These are phyloP conservation scores for Pythium myriotylum DNA, from an alignment of 352 stramenopile genomes.

Conservation along the genomic window DNA sequence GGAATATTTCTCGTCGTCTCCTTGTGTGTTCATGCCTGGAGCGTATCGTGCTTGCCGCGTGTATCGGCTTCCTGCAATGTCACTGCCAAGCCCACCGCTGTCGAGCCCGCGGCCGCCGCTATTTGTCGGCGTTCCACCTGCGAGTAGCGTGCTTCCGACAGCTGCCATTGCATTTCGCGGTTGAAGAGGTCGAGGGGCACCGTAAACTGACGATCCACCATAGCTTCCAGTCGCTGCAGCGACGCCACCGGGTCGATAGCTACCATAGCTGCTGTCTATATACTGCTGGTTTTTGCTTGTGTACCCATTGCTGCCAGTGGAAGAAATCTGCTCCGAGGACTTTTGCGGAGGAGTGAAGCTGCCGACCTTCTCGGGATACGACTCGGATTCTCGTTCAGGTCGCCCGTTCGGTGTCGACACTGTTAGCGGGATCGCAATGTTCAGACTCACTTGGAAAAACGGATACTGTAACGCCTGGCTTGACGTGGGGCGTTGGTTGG, in stretches of 20 bases:
- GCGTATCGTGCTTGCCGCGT: constrained; percentile 78
- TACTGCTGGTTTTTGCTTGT: constrained; percentile 58
- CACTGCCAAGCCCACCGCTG: constrained; percentile 42
- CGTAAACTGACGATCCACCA: constrained; percentile 31
- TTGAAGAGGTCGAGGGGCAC: constrained; percentile 42
- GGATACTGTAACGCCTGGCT: constrained; percentile 94
- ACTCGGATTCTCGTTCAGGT: constrained; percentile 39
- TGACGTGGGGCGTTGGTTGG: constrained; percentile 91
- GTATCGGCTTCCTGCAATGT: constrained; percentile 71
- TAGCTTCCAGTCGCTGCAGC: constrained; percentile 20
- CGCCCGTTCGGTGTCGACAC: constrained; percentile 64
- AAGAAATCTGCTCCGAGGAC: constrained; percentile 41
- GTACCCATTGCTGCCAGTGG: constrained; percentile 51
- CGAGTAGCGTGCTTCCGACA: constrained; percentile 64
- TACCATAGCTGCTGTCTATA: constrained; percentile 33
- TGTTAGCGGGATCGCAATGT: constrained; percentile 70
- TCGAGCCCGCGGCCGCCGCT: constrained; percentile 50
- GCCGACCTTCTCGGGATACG: constrained; percentile 38
- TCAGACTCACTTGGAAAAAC: constrained; percentile 92
- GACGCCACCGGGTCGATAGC: constrained; percentile 18
- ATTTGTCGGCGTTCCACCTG: constrained; percentile 51
- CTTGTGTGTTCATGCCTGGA: constrained; percentile 55
- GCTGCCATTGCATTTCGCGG: constrained; percentile 75
- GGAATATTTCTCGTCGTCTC: constrained; percentile 70
- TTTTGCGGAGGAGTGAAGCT: constrained; percentile 70